Percentiles rank a stretch among this genome's conserved stretches.
These are phyloP conservation scores for Mycena rosella DNA, from an alignment of 768 basidiomycete species.

Conservation along the genomic window DNA sequence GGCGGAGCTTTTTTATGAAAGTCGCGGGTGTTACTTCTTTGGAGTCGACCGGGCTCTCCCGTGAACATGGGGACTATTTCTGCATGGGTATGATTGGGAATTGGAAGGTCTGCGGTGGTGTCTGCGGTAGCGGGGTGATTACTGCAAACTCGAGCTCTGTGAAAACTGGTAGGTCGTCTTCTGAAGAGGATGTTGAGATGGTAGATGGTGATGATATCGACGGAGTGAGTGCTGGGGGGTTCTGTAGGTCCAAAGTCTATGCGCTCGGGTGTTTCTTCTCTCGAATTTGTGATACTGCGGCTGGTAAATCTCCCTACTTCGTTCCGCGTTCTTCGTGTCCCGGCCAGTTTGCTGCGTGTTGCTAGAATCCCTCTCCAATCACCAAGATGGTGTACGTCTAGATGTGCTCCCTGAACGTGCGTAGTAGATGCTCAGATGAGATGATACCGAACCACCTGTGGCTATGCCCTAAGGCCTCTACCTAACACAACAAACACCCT, in stretches of 20 bases:
- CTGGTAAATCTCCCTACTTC: neutral
- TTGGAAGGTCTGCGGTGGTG: neutral
- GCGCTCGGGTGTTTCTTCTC: neutral
- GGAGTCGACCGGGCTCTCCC: constrained; percentile 1
- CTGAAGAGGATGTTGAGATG: neutral
- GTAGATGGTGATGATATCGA: no score
- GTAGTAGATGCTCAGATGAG: no score
- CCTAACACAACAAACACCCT: no score
- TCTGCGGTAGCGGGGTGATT: neutral
- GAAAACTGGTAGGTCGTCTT: neutral
- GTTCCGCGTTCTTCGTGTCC: neutral
- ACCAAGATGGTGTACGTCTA: constrained; percentile 4
- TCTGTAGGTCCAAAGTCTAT: neutral
- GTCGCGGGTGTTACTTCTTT: constrained; percentile 11
- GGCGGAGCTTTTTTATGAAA: constrained; percentile 18
- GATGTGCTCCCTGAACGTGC: no score
- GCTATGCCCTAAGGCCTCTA: no score
- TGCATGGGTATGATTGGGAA: neutral
- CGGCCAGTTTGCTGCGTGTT: neutral
- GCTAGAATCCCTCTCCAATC: neutral
- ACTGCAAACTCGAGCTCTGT: neutral
- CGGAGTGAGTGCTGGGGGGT: neutral
- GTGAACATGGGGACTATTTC: constrained; percentile 24
- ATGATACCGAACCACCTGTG: no score
- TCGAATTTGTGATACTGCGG: neutral